Base-by-base conservation (phyloP, 345 rosid species). In the Gossypium longicalyx region DNA sequence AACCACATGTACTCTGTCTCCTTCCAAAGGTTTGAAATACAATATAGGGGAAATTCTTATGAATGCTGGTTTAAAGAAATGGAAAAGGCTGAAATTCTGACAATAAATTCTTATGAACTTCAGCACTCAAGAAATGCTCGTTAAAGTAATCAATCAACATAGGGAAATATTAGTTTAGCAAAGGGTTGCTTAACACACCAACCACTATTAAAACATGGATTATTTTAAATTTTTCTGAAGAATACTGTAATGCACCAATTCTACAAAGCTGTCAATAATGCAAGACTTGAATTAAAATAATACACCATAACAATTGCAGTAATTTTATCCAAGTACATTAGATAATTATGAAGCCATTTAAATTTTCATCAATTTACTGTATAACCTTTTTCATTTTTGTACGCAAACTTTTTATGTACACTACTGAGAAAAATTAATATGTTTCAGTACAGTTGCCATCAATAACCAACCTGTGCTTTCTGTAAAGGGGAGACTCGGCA, bases 401-500 rank as follows among this genome's bases (percentile, higher is more conserved):
- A 12, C 0, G 43, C 60, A 69, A 69, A 12, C 56, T 20, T 45
- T 68, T 25, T 49, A 22, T 16, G 9, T 22, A 49, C 12, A 51
- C 17, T 41, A 61, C 29, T 25, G 19, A 54, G 65, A 59, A 27
- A 65, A 77, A 70, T 41, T 44, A 70, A 82, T 47, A 70, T 53
- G 20, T 22, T 45, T 71, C n/a, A 73, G 66, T 43, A 1, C 4
- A 64, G 57, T 52, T 62, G 45, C 76, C 70, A 71, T 12, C 15
- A 68, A 47, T 54, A 64, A 79, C 75, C 77, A 71, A 95, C 99
- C 97, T 95, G 99, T 70, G 99, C 99, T 84, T 95, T 95, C 86
- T 95, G 99, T 70, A 95, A 81, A 49, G 99, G 99, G 80, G 99
- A 95, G 79, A 95, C 99, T 71, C 99, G 93, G 76, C 99, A 95